Percentiles rank a stretch among this genome's conserved stretches.
Evolutionary conservation across 179 eudicot species (phyloP).

Genomic region (Amaranthus tricolor): DNA sequence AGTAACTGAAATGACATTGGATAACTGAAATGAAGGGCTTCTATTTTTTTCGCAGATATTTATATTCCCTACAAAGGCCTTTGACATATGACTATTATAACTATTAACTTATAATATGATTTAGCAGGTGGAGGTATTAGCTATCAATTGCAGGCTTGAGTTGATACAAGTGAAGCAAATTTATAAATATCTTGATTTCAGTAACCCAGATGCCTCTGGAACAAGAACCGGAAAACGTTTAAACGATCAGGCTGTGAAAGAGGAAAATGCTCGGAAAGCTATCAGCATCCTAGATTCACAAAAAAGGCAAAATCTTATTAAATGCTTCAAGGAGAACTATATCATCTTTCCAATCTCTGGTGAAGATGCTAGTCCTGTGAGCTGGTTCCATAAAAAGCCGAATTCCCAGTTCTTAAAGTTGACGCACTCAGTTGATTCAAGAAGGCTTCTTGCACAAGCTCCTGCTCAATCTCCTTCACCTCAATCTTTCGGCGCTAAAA

Average conservation of each 20-base stretch:
- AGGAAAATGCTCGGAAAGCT: conserved; percentile 35
- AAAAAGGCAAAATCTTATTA: conserved; percentile 43
- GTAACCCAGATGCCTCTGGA: conserved; percentile 23
- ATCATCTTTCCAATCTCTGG: conserved; percentile 38
- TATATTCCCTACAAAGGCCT: background rate
- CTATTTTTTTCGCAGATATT: background rate
- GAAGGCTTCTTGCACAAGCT: conserved; percentile 42
- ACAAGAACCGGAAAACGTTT: conserved; percentile 12
- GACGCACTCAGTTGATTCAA: conserved; percentile 21
- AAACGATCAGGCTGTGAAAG: conserved; percentile 26
- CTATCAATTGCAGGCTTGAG: conserved; percentile 56
- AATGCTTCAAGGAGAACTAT: conserved; percentile 53
- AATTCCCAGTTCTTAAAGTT: conserved; percentile 30
- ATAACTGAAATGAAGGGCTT: background rate
- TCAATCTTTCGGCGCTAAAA: conserved; percentile 7
- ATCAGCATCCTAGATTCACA: conserved; percentile 39
- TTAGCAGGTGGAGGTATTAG: conserved; percentile 60
- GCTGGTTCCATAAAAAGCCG: conserved; percentile 42
- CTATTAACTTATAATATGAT: conserved; percentile 8
- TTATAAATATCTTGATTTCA: conserved; percentile 42
- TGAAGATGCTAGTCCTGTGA: conserved; percentile 38
- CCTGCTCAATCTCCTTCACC: conserved; percentile 26
- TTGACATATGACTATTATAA: background rate
- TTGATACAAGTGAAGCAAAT: conserved; percentile 47
- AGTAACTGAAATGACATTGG: no score